These are phyloP conservation scores for Coemansia linderi DNA, from an alignment of 371 early-diverging fungal genomes.

Conservation along the genomic window DNA sequence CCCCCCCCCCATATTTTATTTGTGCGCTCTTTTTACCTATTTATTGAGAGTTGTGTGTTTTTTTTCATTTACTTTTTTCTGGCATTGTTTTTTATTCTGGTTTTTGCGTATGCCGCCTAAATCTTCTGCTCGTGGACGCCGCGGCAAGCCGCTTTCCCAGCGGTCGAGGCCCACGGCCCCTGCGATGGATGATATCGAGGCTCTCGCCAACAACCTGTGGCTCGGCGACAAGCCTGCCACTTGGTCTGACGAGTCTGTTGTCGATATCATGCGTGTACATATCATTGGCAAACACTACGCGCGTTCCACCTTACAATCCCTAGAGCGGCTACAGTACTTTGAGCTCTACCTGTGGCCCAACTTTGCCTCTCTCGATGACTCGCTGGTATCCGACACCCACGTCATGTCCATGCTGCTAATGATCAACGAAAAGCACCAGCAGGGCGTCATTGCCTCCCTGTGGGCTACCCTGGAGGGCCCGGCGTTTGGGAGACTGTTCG, in stretches of 20 bases:
- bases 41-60: not conserved
- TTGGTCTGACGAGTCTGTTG: conserved; percentile 63
- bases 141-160: not conserved
- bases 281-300: conserved; percentile 60
- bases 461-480: conserved; percentile 64
- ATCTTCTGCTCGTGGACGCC: not conserved
- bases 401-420: conserved; percentile 78
- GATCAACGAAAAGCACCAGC: conserved; percentile 80
- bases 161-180: not conserved
- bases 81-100: not conserved
- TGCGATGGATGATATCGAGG: conserved; percentile 45
- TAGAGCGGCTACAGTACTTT: conserved; percentile 79
- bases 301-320: conserved; percentile 60
- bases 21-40: not conserved
- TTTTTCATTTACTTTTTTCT: not conserved
- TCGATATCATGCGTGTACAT: conserved; percentile 62
- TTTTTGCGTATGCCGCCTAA: conserved; percentile 32
- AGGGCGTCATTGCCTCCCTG: conserved; percentile 54
- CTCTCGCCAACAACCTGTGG: conserved; percentile 59
- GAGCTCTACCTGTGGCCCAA: conserved; percentile 87
- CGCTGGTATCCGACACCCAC: conserved; percentile 59
- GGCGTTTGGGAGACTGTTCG: conserved; percentile 20
- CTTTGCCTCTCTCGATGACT: conserved; percentile 46
- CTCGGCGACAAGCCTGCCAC: conserved; percentile 17
- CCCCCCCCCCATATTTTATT: not conserved